Evolutionary conservation across 2,329 filamentous ascomycete genomes (phyloP), one percentile per base, ranked within the genome.

Genomic region (Byssothecium circinans): DNA sequence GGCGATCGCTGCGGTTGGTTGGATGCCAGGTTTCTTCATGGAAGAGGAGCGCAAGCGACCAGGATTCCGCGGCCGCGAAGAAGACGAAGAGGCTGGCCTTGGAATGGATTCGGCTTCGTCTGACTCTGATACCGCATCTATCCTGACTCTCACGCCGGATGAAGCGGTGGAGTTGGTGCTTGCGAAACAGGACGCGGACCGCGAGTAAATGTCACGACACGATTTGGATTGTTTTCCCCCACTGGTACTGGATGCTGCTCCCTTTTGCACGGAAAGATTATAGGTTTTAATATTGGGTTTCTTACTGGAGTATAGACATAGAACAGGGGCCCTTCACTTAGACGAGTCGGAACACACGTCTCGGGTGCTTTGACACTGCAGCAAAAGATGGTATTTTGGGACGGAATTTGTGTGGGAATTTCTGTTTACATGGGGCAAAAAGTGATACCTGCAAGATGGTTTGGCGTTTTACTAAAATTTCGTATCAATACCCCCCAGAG

Each of bases 1-100:
- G 8, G 62, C 87, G 3, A 83, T 96, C 25, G 89, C 90, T 27
- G 73, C 89, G 10, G 70, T 84, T 12, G 94, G 91, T 37, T 71
- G 68, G 65, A 53, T 61, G 15, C 68, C 68, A 11, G 63, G 66
- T 4, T 57, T 64, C 50, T 84, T 83, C 67, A 88, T 96, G 72
- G 83, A 83, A 29, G 88, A 92, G 61, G 77, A 80, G 12, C 75
- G 77, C 22, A 75, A 60, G 50, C 62, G 58, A 33, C 37, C 56
- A 17, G 45, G 52, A 12, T 58, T 58, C 47, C 40, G 41, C 4
- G 33, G 34, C 27, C 41, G 49, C 20, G 58, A 61, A 12, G 65
- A 67, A 19, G 69, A 70, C 47, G 69, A 70, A 56, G 62, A 65
- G 47, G 49, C 40, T 17, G 54, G 58, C 11, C 47, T 70, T 36